A percentile compares a stretch with the other conserved stretches of the same genome.
Conservation (phyloP, 768 basidiomycete species). For the Neoboletus brunneissimus region DNA sequence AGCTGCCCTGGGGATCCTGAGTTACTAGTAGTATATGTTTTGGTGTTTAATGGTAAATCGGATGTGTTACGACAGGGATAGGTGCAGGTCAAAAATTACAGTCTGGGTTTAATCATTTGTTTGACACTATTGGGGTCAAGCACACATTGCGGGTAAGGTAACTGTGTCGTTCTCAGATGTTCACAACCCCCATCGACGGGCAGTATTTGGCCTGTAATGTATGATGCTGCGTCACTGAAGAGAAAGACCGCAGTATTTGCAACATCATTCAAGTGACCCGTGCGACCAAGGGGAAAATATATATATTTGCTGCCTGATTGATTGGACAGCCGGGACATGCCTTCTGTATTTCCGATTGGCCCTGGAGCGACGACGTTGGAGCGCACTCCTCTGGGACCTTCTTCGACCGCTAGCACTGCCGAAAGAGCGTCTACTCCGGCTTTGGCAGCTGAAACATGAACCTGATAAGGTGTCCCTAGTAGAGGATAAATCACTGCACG, state of each 20-base stretch:
- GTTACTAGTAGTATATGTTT: no score
- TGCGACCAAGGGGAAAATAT: constrained; percentile 44
- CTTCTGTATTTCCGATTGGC: constrained; percentile 78
- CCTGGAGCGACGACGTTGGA: constrained; percentile 87
- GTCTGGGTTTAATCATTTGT: constrained; percentile 47
- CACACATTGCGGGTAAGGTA: constrained; percentile 65
- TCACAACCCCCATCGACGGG: constrained; percentile 66
- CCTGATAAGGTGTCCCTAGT: constrained; percentile 78
- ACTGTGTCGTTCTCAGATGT: constrained; percentile 43
- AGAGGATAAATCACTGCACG: background rate
- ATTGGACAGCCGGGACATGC: constrained; percentile 53
- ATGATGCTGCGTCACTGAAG: constrained; percentile 77
- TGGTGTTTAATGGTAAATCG: background rate
- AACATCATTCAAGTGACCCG: constrained; percentile 59
- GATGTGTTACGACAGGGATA: background rate
- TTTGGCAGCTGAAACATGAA: constrained; percentile 93
- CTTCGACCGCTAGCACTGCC: constrained; percentile 84
- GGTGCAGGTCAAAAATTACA: constrained; percentile 17
- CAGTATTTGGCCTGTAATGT: constrained; percentile 73
- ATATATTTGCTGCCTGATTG: background rate
- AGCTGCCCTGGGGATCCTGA: no score
- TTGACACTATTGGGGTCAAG: constrained; percentile 55
- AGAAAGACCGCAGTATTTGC: constrained; percentile 75
- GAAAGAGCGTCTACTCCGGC: constrained; percentile 91
- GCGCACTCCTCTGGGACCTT: constrained; percentile 91